These are phyloP conservation scores for Populus nigra DNA, from an alignment of 345 rosid genomes.

Conservation along the genomic window DNA sequence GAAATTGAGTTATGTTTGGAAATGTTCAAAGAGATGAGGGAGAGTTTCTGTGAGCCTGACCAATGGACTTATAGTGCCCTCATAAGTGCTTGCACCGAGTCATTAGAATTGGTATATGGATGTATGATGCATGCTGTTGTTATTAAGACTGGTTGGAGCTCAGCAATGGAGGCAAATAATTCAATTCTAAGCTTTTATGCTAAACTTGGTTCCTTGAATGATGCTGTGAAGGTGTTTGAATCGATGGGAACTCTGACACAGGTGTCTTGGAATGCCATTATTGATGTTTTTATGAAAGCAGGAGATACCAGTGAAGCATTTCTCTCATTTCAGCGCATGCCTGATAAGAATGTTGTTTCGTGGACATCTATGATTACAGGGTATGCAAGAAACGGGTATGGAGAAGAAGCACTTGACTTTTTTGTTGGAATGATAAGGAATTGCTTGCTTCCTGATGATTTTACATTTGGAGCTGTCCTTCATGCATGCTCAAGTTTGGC, in stretches of 20 bases:
- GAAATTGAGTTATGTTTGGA: constrained; percentile 47
- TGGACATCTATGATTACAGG: constrained; percentile 84
- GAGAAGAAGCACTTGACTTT: constrained; percentile 51
- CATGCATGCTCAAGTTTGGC: constrained; percentile 72
- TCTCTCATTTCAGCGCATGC: constrained; percentile 39
- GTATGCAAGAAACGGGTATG: constrained; percentile 53
- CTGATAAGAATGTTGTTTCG: constrained; percentile 58
- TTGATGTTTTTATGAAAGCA: constrained; percentile 63
- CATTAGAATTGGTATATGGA: constrained; percentile 40
- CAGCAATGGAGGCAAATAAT: constrained; percentile 57
- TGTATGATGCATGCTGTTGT: constrained; percentile 50
- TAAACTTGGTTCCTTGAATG: constrained; percentile 46
- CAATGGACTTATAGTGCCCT: constrained; percentile 76
- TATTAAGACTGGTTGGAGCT: constrained; percentile 70
- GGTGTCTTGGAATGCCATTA: constrained; percentile 70
- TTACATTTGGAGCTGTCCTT: constrained; percentile 61
- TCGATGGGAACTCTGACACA: constrained; percentile 40
- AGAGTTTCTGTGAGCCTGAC: constrained; percentile 48
- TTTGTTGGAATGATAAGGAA: constrained; percentile 50
- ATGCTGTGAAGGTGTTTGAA: constrained; percentile 51
- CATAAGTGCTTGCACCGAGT: constrained; percentile 54
- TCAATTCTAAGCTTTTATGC: constrained; percentile 68
- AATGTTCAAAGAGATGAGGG: constrained; percentile 48
- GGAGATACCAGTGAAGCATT: constrained; percentile 55
- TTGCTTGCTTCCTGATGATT: constrained; percentile 42